Conservation (phyloP, 2,329 filamentous ascomycete species). For the Exophiala spinifera region DNA sequence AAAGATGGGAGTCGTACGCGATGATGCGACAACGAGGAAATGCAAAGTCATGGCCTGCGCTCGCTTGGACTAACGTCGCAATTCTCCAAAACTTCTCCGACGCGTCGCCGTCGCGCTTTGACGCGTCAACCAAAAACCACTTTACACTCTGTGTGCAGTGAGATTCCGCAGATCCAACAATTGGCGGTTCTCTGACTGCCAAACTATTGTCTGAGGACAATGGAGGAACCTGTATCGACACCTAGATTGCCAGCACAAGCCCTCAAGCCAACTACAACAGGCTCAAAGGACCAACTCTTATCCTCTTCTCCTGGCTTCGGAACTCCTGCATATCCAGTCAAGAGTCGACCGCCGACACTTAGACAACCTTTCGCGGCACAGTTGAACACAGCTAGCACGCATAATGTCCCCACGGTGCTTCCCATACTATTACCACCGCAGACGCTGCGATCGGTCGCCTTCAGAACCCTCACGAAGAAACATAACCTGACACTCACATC, state of each 20-base stretch:
- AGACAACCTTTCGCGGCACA: conserved; percentile 23
- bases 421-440: conserved; percentile 86
- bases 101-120: conserved; percentile 13
- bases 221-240: conserved; percentile 30
- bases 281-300: conserved; percentile 60
- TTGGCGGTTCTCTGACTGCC: neutral
- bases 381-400: conserved; percentile 43
- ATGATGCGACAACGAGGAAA: neutral
- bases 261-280: conserved; percentile 30
- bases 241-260: conserved; percentile 19
- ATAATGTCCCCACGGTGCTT: conserved; percentile 64
- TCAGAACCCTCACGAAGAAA: conserved; percentile 95
- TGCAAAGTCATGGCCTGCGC: neutral
- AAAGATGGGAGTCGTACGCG: too few relatives aligned
- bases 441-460: conserved; percentile 83
- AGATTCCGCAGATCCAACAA: neutral
- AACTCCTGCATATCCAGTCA: conserved; percentile 75
- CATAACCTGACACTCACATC: conserved; percentile 91
- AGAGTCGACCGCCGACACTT: conserved; percentile 40
- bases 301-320: conserved; percentile 90
- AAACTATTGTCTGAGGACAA: conserved; percentile 8
- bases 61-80: neutral
- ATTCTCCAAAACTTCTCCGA: conserved; percentile 1
- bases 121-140: conserved; percentile 12
- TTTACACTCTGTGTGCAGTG: neutral